A percentile compares a stretch with the other conserved stretches of the same genome.
Evolutionary conservation across 1,284 basidiomycete genomes (phyloP).

Genomic region (Singerocomus inundabilis): DNA sequence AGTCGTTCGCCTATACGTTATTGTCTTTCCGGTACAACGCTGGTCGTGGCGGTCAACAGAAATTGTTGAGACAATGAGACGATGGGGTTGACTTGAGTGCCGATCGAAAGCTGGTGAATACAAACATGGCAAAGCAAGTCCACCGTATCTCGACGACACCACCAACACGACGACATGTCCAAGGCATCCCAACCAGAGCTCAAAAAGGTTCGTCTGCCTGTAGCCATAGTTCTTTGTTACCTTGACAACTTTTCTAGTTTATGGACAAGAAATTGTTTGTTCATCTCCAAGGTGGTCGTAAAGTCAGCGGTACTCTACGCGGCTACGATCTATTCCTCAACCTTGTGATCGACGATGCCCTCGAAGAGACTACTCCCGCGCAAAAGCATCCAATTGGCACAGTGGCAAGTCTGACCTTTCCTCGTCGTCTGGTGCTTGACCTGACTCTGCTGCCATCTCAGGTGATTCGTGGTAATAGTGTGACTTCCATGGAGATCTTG

Average conservation of each 20-base stretch:
- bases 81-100: background rate
- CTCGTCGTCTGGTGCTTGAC: background rate
- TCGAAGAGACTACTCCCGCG: slow-evolving; percentile 89
- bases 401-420: slow-evolving; percentile 60
- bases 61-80: background rate
- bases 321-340: slow-evolving; percentile 99
- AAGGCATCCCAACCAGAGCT: slow-evolving; percentile 91
- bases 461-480: slow-evolving; percentile 95
- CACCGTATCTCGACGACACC: slow-evolving; percentile 9
- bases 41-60: background rate
- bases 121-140: slow-evolving; percentile 36
- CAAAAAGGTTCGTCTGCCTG: slow-evolving; percentile 70
- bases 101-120: slow-evolving; percentile 3
- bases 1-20: background rate
- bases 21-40: background rate
- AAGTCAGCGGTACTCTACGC: slow-evolving; percentile 92
- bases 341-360: slow-evolving; percentile 93
- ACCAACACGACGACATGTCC: slow-evolving; percentile 57
- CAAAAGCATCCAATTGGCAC: slow-evolving; percentile 89
- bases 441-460: slow-evolving; percentile 35
- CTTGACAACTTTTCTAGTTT: slow-evolving; percentile 57
- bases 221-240: slow-evolving; percentile 1
- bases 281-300: slow-evolving; percentile 94
- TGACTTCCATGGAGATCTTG: slow-evolving; percentile 86
- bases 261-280: slow-evolving; percentile 98